Base-by-base conservation (phyloP, 768 basidiomycete species). In the Candolleomyces efflorescens region DNA sequence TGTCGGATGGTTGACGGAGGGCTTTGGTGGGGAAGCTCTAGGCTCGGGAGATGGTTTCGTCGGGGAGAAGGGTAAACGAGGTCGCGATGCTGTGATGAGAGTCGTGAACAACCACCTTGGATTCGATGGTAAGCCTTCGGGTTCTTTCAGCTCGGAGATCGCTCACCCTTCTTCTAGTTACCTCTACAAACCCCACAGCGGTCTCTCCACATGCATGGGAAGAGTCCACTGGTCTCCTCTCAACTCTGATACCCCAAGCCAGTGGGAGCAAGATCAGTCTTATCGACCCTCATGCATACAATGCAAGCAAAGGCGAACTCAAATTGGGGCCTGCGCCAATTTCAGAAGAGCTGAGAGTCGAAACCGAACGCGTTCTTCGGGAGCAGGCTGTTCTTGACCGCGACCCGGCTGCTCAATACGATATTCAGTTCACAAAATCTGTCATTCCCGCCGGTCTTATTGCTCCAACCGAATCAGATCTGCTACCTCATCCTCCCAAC, bases 1-100 rank as follows among this genome's bases (percentile, higher is more conserved):
- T 7, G 81, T 98, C 2, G 95, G 96, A 27, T 99, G 97, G 97
- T 74, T 98, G 56, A 97, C 93, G 22, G 95, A 98, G 68, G 94
- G 94, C 15, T 78, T 88, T 55, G 86, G 94, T 58, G 87, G 94
- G 56, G 92, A 93, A 69, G 82, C 87, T n/a, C 69, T 88, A 62
- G 95, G 95, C 52, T 75, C 80, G 58, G 86, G 92, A 7, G 82
- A 85, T 52, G 87, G 93, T 0, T 92, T 92, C 64, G 78, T 85
- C 32, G 92, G 90, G 1, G 87, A 92, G 63, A 82, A 82, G 56
- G 93, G 92, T 18, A 86, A 89, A 65, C 78, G 94, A 59, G 93
- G 94, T 5, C 80, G 97, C 64, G 87, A 93, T 53, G 84, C 92
- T 10, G 89, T 98, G 45, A 89, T 98, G 84, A 85, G 88, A 44